These are phyloP conservation scores for Hamamelis virginiana DNA, from an alignment of 164 flowering plant species.

Conservation along the genomic window DNA sequence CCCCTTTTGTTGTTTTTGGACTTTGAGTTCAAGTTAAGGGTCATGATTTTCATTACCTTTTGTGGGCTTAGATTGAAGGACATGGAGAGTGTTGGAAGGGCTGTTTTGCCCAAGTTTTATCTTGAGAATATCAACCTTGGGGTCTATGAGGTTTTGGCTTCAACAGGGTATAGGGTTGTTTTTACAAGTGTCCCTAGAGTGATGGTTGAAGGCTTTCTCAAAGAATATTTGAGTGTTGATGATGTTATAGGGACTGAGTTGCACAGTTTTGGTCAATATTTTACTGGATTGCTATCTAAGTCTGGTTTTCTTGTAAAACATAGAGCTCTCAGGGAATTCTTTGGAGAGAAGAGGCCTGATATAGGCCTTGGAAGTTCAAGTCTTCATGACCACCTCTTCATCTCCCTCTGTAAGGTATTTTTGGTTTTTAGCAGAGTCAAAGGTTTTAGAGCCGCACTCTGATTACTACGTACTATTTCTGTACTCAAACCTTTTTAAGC, in stretches of 20 bases:
- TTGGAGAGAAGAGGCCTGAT: conserved; percentile 61
- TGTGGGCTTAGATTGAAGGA: conserved; percentile 57
- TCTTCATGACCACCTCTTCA: conserved; percentile 51
- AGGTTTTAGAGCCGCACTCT: no score
- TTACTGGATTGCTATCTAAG: conserved; percentile 46
- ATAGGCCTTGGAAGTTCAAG: conserved; percentile 55
- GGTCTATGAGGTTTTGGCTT: conserved; percentile 43
- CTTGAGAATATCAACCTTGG: conserved; percentile 57
- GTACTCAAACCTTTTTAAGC: no score
- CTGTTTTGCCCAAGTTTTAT: conserved; percentile 81
- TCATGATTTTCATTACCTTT: conserved; percentile 68
- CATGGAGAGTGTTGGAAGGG: conserved; percentile 52
- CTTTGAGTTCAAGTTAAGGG: conserved; percentile 34
- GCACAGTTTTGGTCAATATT: conserved; percentile 39
- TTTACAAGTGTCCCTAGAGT: conserved; percentile 69
- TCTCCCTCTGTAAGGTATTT: conserved; percentile 85
- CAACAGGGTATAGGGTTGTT: conserved; percentile 39
- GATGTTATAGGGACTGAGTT: conserved; percentile 68
- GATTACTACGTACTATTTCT: no score
- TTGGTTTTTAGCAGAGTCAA: no score
- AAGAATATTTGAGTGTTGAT: conserved; percentile 58
- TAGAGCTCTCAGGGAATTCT: conserved; percentile 50
- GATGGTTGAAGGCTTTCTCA: conserved; percentile 71
- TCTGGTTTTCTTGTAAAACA: conserved; percentile 65
- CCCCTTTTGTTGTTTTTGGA: conserved; percentile 45